These are phyloP conservation scores for Purpureocillium takamizusanense DNA, from an alignment of 2,329 filamentous ascomycete species.

Conservation along the genomic window DNA sequence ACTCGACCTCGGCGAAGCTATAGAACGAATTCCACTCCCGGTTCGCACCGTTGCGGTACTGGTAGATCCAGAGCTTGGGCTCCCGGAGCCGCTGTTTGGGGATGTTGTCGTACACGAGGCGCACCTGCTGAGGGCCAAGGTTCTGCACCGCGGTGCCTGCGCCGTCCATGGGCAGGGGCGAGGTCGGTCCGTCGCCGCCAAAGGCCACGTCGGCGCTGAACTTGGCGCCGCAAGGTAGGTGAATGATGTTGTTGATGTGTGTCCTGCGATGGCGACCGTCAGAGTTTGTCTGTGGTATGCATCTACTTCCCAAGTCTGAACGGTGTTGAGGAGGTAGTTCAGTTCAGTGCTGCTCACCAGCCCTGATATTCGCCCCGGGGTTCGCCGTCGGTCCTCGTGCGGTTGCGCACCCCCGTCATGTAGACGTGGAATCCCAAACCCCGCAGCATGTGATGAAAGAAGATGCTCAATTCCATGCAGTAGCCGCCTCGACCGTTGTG, in stretches of 20 bases:
- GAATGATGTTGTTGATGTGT: constrained; percentile 52
- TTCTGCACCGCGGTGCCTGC: constrained; percentile 30
- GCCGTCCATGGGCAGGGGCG: constrained; percentile 43
- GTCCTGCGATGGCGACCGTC: constrained; percentile 15
- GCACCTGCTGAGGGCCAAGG: constrained; percentile 45
- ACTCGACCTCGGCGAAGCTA: constrained; percentile 57
- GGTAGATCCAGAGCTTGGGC: constrained; percentile 52
- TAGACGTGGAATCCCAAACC: constrained; percentile 44
- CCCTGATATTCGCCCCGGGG: constrained; percentile 34
- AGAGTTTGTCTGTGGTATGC: constrained; percentile 1
- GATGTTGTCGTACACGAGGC: constrained; percentile 39
- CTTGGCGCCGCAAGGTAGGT: constrained; percentile 34
- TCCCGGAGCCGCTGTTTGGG: constrained; percentile 29
- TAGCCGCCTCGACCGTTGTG: constrained; percentile 43
- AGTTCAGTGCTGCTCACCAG: constrained; percentile 27
- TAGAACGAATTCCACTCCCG: constrained; percentile 52
- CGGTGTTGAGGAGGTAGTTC: too few relatives aligned
- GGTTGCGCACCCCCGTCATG: constrained; percentile 43
- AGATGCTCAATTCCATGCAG: constrained; percentile 50
- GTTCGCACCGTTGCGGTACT: constrained; percentile 38
- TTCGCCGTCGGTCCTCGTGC: constrained; percentile 27
- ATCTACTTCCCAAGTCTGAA: too few relatives aligned
- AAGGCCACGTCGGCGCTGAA: constrained; percentile 57
- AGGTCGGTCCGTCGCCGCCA: constrained; percentile 52
- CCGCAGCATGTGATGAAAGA: constrained; percentile 24